phyloP scores from a whole-genome alignment of 2,329 filamentous ascomycete species.

The Epichloe coenophiala region DNA sequence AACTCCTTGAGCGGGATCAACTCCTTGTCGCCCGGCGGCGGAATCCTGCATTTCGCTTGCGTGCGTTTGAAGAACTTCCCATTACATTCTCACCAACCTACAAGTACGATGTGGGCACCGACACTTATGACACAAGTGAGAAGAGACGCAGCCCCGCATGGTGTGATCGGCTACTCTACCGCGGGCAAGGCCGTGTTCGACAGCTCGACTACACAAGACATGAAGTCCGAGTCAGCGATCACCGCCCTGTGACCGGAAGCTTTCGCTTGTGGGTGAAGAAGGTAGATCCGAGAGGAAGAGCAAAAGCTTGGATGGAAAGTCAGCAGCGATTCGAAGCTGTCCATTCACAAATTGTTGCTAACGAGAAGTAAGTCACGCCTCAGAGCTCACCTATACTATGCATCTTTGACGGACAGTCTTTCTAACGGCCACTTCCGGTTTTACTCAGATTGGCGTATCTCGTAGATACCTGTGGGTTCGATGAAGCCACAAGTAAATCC shows the following conservation, averaged over 20 bases:
- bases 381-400: not conserved
- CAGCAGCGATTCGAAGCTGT: slow-evolving; percentile 62
- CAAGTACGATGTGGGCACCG: slow-evolving; percentile 94
- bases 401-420: not conserved
- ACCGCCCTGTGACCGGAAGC: slow-evolving; percentile 76
- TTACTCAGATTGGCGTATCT: slow-evolving; percentile 34
- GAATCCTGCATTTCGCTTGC: slow-evolving; percentile 78
- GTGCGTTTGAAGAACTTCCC: slow-evolving; percentile 78
- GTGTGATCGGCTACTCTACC: slow-evolving; percentile 89
- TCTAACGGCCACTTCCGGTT: not conserved
- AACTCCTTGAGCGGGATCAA: slow-evolving; percentile 87
- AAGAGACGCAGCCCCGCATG: slow-evolving; percentile 90
- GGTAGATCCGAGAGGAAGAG: slow-evolving; percentile 54
- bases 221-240: slow-evolving; percentile 83
- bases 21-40: slow-evolving; percentile 77
- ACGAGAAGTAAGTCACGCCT: slow-evolving; percentile 55
- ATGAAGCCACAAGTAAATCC: slow-evolving; percentile 33
- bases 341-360: slow-evolving; percentile 51
- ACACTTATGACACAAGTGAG: slow-evolving; percentile 86
- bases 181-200: slow-evolving; percentile 67
- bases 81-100: slow-evolving; percentile 94
- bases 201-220: slow-evolving; percentile 81
- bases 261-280: slow-evolving; percentile 80
- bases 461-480: slow-evolving; percentile 38
- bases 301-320: slow-evolving; percentile 56